These are phyloP conservation scores for Hypoxylon rickii DNA, from an alignment of 495 filamentous ascomycete genomes.

Conservation along the genomic window DNA sequence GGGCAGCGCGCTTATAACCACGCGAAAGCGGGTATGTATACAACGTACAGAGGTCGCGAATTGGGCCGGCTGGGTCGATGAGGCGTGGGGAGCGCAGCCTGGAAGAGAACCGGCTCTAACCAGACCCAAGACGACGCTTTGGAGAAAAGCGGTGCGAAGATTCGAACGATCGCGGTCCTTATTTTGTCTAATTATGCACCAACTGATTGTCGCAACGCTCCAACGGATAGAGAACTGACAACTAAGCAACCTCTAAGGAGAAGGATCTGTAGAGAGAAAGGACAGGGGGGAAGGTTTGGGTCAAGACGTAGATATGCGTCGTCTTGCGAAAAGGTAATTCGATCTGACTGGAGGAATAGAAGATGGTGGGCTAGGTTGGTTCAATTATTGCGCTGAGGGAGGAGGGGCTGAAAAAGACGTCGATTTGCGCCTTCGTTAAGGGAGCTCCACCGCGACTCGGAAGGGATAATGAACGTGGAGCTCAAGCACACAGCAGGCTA, in stretches of 20 bases:
- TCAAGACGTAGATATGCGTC: slow-evolving; percentile 16
- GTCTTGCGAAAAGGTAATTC: slow-evolving; percentile 19
- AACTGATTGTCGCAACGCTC: slow-evolving; percentile 11
- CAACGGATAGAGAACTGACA: slow-evolving; percentile 14
- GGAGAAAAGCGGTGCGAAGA: slow-evolving; percentile 14
- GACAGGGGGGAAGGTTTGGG: slow-evolving; percentile 6
- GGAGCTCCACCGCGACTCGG: slow-evolving; percentile 32
- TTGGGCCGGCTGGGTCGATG: slow-evolving; percentile 27
- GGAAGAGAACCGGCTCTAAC: slow-evolving; percentile 1
- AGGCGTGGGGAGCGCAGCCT: slow-evolving; percentile 10
- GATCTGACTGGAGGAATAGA: slow-evolving; percentile 24
- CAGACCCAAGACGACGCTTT: slow-evolving; percentile 2
- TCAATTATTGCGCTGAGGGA: slow-evolving; percentile 21
- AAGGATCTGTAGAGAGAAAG: slow-evolving; percentile 1
- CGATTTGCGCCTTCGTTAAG: slow-evolving; percentile 32
- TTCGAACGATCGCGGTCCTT: slow-evolving; percentile 10
- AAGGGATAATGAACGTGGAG: slow-evolving; percentile 24
- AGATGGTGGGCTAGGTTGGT: slow-evolving; percentile 24
- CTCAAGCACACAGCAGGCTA: slow-evolving; percentile 1
- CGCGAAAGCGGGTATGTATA: slow-evolving; percentile 25
- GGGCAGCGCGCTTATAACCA: slow-evolving; percentile 26
- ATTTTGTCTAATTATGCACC: slow-evolving; percentile 5
- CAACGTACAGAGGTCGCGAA: slow-evolving; percentile 22
- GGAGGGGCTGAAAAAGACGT: slow-evolving; percentile 36
- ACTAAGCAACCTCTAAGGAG: slow-evolving; percentile 9